Conservation (phyloP, 192 early-diverging fungal genomes). For the Pilobolus umbonatus region DNA sequence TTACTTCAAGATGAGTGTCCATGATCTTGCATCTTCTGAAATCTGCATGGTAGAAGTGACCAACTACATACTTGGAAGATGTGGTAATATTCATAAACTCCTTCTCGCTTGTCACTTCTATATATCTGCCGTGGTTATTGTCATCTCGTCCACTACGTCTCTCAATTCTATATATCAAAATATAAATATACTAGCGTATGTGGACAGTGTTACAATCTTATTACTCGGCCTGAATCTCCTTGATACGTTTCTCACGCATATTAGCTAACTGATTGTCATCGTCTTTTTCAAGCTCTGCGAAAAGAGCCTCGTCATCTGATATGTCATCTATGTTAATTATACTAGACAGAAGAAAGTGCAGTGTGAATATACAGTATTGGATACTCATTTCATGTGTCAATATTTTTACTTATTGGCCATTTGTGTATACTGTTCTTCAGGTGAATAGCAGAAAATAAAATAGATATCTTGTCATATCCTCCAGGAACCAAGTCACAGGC, state of each 20-base stretch:
- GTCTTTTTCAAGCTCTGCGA: conserved; percentile 84
- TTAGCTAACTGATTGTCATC: conserved; percentile 63
- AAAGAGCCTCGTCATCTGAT: conserved; percentile 67
- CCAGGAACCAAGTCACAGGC: no score
- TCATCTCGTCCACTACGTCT: conserved; percentile 56
- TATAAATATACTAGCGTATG: background rate
- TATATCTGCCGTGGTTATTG: conserved; percentile 72
- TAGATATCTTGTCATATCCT: no score
- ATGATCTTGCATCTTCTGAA: conserved; percentile 93
- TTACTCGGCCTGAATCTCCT: conserved; percentile 83
- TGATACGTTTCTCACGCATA: conserved; percentile 79
- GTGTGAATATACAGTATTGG: background rate
- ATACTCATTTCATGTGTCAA: no score
- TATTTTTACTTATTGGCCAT: no score
- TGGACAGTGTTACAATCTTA: background rate
- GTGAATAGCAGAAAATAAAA: no score
- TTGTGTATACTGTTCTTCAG: no score
- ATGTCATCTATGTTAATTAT: conserved; percentile 10
- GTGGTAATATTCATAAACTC: conserved; percentile 80
- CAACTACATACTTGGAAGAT: conserved; percentile 60
- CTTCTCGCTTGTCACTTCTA: conserved; percentile 74
- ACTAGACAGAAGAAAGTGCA: background rate
- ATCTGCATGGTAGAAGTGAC: conserved; percentile 90
- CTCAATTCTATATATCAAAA: conserved; percentile 48
- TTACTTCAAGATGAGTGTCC: conserved; percentile 79